Evolutionary conservation across 495 filamentous ascomycete species (phyloP).

Genomic region (Aspergillus homomorphus): DNA sequence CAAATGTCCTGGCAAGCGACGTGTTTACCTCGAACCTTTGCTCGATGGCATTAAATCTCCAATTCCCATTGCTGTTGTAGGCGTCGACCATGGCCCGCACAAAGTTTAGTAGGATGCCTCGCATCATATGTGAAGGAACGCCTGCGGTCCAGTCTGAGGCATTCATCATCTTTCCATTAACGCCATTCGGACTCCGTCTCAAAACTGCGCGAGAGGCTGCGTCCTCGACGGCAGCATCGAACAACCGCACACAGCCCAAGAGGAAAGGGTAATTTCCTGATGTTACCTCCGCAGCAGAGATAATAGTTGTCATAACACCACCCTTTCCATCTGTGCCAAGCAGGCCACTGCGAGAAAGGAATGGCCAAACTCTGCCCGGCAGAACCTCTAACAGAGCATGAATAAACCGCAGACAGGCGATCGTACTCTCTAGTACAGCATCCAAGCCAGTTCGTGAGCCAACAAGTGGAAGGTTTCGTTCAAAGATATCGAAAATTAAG

Average conservation of each 20-base stretch:
- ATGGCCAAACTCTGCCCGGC: constrained; percentile 84
- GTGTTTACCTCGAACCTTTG: constrained; percentile 61
- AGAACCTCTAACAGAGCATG: constrained; percentile 64
- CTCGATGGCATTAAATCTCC: constrained; percentile 69
- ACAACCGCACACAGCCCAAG: constrained; percentile 65
- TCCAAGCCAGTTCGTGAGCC: constrained; percentile 50
- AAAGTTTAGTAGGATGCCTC: constrained; percentile 67
- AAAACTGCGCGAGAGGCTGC: constrained; percentile 67
- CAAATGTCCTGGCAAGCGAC: constrained; percentile 62
- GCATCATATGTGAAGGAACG: constrained; percentile 72
- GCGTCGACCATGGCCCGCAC: constrained; percentile 72
- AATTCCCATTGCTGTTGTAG: constrained; percentile 74
- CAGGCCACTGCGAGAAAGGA: constrained; percentile 74
- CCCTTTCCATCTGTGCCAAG: constrained; percentile 69
- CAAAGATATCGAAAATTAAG: constrained; percentile 80
- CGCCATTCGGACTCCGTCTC: constrained; percentile 57
- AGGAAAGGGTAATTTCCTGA: constrained; percentile 75
- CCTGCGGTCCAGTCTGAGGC: constrained; percentile 60
- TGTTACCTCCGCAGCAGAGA: constrained; percentile 72
- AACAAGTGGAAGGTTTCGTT: constrained; percentile 65
- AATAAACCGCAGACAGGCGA: constrained; percentile 76
- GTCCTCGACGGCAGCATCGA: constrained; percentile 72
- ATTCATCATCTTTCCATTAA: constrained; percentile 49
- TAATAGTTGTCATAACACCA: constrained; percentile 67
- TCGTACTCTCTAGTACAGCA: constrained; percentile 56